Conservation (phyloP, 768 basidiomycete species). For the Termitomyces bulborhizus region DNA sequence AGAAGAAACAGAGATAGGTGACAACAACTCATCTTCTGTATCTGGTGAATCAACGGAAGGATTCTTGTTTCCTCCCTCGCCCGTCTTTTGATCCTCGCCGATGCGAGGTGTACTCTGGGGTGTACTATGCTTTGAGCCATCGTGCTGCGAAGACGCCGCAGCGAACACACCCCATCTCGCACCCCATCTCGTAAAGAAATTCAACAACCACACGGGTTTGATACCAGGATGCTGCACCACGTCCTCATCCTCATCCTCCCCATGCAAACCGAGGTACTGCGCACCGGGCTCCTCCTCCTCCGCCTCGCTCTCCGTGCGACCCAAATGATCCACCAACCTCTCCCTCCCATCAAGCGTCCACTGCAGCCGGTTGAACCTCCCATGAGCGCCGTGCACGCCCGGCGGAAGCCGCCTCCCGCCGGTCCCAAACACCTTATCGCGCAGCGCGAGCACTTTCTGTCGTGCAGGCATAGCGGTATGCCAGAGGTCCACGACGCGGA, state of each 20-base stretch:
- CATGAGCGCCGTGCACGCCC: conserved; percentile 52
- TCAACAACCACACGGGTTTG: conserved; percentile 72
- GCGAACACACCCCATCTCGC: conserved; percentile 46
- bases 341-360: conserved; percentile 62
- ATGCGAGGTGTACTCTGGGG: background rate
- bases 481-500: conserved; percentile 62
- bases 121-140: conserved; percentile 1
- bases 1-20: background rate
- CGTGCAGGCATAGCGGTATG: conserved; percentile 54
- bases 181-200: conserved; percentile 75
- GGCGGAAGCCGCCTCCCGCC: conserved; percentile 42
- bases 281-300: conserved; percentile 52
- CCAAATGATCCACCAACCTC: conserved; percentile 58
- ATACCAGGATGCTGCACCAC: conserved; percentile 53
- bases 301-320: conserved; percentile 71
- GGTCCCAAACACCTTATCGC: conserved; percentile 64
- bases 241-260: conserved; percentile 48
- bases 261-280: conserved; percentile 19
- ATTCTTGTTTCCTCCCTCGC: background rate
- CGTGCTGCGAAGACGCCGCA: conserved; percentile 19
- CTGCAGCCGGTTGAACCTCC: conserved; percentile 58
- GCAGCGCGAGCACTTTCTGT: conserved; percentile 55
- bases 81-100: background rate
- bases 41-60: background rate
- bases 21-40: background rate